A percentile compares a stretch with the other conserved stretches of the same genome.
phyloP scores from a whole-genome alignment of 2,329 filamentous ascomycete genomes.

The Aspergillus japonicus region DNA sequence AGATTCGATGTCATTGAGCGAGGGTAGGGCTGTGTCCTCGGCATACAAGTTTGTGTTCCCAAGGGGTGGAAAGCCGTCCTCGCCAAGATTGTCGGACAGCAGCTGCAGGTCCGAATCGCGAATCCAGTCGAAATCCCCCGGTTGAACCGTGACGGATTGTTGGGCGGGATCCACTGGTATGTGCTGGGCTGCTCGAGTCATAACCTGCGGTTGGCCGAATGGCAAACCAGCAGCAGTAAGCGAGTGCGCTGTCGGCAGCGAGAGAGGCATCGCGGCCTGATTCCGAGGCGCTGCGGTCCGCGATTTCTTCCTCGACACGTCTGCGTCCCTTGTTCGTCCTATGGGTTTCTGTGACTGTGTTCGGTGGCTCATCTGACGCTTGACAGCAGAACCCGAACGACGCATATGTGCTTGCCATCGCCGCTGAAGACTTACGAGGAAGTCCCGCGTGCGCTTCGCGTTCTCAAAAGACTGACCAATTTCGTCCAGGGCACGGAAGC shows the following conservation, averaged over 20 bases:
- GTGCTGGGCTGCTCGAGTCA: background rate
- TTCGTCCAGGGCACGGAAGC: conserved; percentile 43
- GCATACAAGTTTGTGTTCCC: conserved; percentile 9
- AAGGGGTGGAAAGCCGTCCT: conserved; percentile 21
- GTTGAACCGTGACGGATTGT: conserved; percentile 14
- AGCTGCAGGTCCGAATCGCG: conserved; percentile 27
- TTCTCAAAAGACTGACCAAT: conserved; percentile 41
- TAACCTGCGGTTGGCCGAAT: conserved; percentile 6
- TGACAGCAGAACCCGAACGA: conserved; percentile 14
- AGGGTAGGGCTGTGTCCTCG: conserved; percentile 18
- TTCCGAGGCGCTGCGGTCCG: conserved; percentile 14
- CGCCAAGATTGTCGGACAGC: conserved; percentile 21
- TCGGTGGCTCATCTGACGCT: conserved; percentile 30
- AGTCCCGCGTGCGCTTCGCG: conserved; percentile 39
- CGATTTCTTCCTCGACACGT: conserved; percentile 26
- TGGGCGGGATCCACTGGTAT: conserved; percentile 11
- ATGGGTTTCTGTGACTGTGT: conserved; percentile 14
- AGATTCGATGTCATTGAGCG: conserved; percentile 28
- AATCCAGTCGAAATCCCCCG: conserved; percentile 32
- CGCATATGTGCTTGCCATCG: conserved; percentile 29
- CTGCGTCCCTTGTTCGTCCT: conserved; percentile 5
- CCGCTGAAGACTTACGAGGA: conserved; percentile 36
- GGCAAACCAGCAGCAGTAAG: background rate
- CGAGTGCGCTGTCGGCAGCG: conserved; percentile 1
- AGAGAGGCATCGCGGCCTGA: conserved; percentile 5